Percentiles rank a stretch among this genome's conserved stretches.
phyloP scores from a whole-genome alignment of 148 eudicot genomes.

The Nepenthes mirabilis region DNA sequence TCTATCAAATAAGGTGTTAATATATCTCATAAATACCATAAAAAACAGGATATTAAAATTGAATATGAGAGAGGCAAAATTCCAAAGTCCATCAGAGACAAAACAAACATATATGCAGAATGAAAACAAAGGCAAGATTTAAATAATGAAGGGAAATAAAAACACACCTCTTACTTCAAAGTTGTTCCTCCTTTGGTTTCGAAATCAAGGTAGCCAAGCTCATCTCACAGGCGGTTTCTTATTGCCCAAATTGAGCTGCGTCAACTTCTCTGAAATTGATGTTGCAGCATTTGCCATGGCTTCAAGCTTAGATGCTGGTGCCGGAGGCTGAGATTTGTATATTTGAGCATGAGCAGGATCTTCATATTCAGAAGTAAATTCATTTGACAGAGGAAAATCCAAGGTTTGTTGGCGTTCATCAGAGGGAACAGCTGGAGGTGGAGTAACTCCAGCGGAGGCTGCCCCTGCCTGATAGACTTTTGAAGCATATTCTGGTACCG shows the following conservation, averaged over 20 bases:
- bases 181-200: slow-evolving; percentile 8
- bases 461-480: slow-evolving; percentile 18
- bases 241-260: slow-evolving; percentile 29
- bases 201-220: slow-evolving; percentile 11
- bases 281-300: slow-evolving; percentile 21
- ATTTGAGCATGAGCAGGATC: slow-evolving; percentile 66
- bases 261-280: slow-evolving; percentile 32
- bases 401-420: slow-evolving; percentile 28
- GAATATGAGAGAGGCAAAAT: no score
- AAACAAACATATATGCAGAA: neutral
- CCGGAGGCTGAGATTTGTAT: slow-evolving; percentile 84
- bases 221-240: slow-evolving; percentile 8
- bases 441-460: slow-evolving; percentile 8
- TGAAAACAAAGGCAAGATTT: neutral
- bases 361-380: slow-evolving; percentile 38
- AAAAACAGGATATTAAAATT: no score
- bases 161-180: slow-evolving; percentile 14
- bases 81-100: no score
- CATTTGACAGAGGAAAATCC: slow-evolving; percentile 31
- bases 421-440: slow-evolving; percentile 13
- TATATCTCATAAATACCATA: no score
- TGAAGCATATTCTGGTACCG: slow-evolving; percentile 26
- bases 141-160: slow-evolving; percentile 6
- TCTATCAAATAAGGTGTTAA: no score
- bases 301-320: slow-evolving; percentile 43